phyloP scores from a whole-genome alignment of 1,284 basidiomycete genomes.

The Cryptococcus deneoformans region DNA sequence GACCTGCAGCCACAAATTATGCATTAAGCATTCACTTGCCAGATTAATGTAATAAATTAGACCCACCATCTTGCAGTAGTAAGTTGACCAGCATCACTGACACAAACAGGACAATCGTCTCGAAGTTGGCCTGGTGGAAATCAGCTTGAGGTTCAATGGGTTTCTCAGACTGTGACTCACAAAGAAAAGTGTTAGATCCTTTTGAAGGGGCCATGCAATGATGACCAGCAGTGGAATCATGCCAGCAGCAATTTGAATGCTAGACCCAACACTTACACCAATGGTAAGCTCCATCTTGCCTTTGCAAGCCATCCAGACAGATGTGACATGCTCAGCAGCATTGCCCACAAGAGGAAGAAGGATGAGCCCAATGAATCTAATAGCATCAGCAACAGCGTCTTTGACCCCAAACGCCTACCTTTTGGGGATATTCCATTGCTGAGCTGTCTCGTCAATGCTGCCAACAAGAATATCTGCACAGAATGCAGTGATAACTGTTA shows the following conservation, averaged over 20 bases:
- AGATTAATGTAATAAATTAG: slow-evolving; percentile 65
- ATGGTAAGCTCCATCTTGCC: slow-evolving; percentile 81
- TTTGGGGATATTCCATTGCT: slow-evolving; percentile 75
- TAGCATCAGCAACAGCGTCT: slow-evolving; percentile 1
- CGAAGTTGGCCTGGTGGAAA: slow-evolving; percentile 33
- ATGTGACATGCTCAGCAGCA: slow-evolving; percentile 65
- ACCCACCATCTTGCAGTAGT: slow-evolving; percentile 62
- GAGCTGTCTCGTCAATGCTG: slow-evolving; percentile 84
- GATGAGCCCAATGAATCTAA: slow-evolving; percentile 51
- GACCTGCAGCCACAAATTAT: slow-evolving; percentile 51
- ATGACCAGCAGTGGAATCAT: slow-evolving; percentile 81
- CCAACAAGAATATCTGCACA: slow-evolving; percentile 71
- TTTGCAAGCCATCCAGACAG: slow-evolving; percentile 89
- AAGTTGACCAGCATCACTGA: slow-evolving; percentile 80
- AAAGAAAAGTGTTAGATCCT: slow-evolving; percentile 80
- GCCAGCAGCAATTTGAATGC: slow-evolving; percentile 88
- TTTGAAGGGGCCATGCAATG: slow-evolving; percentile 72
- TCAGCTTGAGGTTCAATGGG: neutral
- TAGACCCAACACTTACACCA: slow-evolving; percentile 83
- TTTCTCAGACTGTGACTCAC: slow-evolving; percentile 38
- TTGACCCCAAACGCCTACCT: slow-evolving; percentile 30
- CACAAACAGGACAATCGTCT: slow-evolving; percentile 80
- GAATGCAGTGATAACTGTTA: slow-evolving; percentile 80
- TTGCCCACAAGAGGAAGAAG: slow-evolving; percentile 57
- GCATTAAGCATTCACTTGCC: slow-evolving; percentile 10